Base-by-base conservation (phyloP, 2,329 filamentous ascomycete genomes). In the Dactylellina sp. region DNA sequence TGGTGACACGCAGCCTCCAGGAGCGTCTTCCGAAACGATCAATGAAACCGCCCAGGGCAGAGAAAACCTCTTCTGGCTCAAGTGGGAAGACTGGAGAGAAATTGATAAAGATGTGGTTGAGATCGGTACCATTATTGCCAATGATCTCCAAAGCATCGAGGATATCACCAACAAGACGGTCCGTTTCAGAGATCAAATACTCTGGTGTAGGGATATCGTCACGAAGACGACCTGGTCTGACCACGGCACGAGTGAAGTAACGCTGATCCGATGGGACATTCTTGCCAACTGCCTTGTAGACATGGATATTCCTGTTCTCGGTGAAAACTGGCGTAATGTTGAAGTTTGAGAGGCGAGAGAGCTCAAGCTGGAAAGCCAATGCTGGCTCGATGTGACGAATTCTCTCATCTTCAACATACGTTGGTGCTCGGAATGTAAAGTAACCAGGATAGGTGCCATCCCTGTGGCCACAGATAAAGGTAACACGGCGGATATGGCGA, bases 21-120 rank as follows among this genome's bases (percentile, higher is more conserved):
- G 91, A 92, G 79, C 95, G 92, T 77, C 92, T 90, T 78, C 95
- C 95, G 79, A 98, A 99, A 76, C 95, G 92, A 80, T 98, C 95
- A 78, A 99, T 85, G 88, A 99, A 99, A 64, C 93, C 93, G 80
- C 91, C 92, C 22, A 99, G 88, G 28, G 92, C 94, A 82, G 96
- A 88, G 83, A 98, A 93, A 14, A 99, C 92, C 83, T 97, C 92
- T 71, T 88, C 84, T 2, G 95, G 93, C 79, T 92, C 86, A 53
- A 99, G 88, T 81, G 93, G 92, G 89, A 99, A 98, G 71, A 97
- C 91, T 7, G 93, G 92, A 0, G 92, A 95, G 85, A 99, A 99
- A 87, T 99, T 98, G 86, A 99, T 95, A 85, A 99, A 99, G 86
- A 99, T 95, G 84, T 99, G 95, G 86, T 99, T 99, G 80, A 99